These are phyloP conservation scores for Paraurostyla sp. DNA, from an alignment of 73 alveolate species.

Conservation along the genomic window DNA sequence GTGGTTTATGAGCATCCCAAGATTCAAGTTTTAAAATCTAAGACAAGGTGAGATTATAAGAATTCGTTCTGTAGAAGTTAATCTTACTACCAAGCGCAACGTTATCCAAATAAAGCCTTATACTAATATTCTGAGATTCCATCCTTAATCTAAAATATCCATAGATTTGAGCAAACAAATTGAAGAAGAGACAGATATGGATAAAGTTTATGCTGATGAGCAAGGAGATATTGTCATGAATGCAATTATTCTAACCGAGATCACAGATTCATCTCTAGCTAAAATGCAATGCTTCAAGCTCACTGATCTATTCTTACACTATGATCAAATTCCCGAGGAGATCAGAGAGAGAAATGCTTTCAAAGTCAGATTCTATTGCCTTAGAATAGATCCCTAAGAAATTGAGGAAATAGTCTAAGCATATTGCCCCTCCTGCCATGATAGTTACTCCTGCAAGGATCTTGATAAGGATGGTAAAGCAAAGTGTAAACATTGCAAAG, in stretches of 20 bases:
- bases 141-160: background rate
- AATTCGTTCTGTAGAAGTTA: conserved; percentile 41
- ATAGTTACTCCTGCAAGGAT: conserved; percentile 6
- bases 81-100: conserved; percentile 25
- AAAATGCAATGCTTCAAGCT: background rate
- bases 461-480: conserved; percentile 9
- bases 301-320: conserved; percentile 25
- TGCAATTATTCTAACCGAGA: conserved; percentile 26
- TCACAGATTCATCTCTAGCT: background rate
- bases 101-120: conserved; percentile 16
- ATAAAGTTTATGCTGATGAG: conserved; percentile 36
- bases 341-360: conserved; percentile 2
- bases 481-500: conserved; percentile 54
- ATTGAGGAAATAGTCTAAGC: conserved; percentile 30
- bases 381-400: conserved; percentile 23
- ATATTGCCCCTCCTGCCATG: conserved; percentile 24
- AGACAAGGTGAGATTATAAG: conserved; percentile 21
- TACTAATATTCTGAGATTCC: conserved; percentile 60
- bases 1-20: conserved; percentile 49
- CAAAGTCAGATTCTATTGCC: conserved; percentile 29
- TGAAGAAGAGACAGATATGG: conserved; percentile 62
- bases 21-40: conserved; percentile 41
- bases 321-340: conserved; percentile 38
- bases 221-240: conserved; percentile 18
- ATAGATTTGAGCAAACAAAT: conserved; percentile 9